A percentile compares a stretch with the other conserved stretches of the same genome.
Conservation (phyloP, 495 filamentous ascomycete species). For the Penicillium roqueforti region DNA sequence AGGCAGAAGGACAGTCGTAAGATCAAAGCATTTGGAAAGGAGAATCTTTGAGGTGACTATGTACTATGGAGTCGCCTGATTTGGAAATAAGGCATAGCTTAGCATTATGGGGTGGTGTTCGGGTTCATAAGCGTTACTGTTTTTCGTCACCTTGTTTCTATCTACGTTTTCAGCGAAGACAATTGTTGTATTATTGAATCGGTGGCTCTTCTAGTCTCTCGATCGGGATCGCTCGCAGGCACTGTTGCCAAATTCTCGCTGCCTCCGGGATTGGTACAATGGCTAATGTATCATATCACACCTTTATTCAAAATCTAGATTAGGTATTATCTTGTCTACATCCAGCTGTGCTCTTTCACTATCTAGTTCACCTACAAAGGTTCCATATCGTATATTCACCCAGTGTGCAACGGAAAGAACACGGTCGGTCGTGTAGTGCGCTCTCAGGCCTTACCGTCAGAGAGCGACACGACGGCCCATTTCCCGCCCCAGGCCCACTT, state of each 20-base stretch:
- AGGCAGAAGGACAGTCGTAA: slow-evolving; percentile 47
- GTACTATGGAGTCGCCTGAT: neutral
- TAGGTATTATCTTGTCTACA: neutral
- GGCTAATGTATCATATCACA: neutral
- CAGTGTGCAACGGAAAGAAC: neutral
- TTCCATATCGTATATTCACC: neutral
- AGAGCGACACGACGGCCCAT: slow-evolving; percentile 93
- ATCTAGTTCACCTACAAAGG: neutral
- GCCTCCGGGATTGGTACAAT: neutral
- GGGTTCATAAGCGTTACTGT: neutral
- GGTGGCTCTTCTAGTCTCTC: neutral
- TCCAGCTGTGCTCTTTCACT: neutral
- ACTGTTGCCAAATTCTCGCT: neutral
- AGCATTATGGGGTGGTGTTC: neutral
- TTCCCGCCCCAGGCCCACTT: slow-evolving; percentile 98
- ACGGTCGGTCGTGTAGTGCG: neutral
- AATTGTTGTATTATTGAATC: neutral
- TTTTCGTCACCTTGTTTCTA: neutral
- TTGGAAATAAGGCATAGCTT: slow-evolving; percentile 4
- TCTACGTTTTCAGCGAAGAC: neutral
- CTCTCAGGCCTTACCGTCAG: slow-evolving; percentile 56
- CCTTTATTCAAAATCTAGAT: neutral
- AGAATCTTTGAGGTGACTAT: slow-evolving; percentile 28
- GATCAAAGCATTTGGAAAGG: slow-evolving; percentile 27
- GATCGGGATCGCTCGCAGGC: neutral